phyloP scores from a whole-genome alignment of 768 basidiomycete genomes.

The Serendipita indica region DNA sequence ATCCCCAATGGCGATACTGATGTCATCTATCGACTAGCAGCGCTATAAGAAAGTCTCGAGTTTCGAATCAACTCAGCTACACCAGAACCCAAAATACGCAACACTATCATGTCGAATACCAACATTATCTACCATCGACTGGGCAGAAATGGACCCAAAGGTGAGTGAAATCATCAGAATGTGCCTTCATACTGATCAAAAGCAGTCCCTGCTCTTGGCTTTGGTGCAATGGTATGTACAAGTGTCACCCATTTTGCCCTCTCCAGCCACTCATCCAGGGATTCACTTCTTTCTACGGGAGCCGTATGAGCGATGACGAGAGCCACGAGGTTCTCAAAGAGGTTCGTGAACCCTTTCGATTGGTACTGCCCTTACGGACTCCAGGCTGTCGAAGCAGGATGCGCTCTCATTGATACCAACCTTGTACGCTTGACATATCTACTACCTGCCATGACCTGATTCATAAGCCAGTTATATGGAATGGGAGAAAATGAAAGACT shows the following conservation, averaged over 20 bases:
- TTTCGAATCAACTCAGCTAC: no score
- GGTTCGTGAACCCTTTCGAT: neutral
- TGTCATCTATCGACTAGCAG: no score
- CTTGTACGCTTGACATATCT: neutral
- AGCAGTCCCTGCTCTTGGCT: neutral
- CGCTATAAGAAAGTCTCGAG: no score
- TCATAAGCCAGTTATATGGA: neutral
- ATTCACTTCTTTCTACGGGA: neutral
- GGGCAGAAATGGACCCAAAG: neutral
- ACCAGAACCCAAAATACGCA: no score
- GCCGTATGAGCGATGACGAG: neutral
- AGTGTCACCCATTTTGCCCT: neutral
- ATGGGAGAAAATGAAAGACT: neutral
- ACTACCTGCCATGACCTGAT: neutral
- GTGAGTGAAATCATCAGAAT: no score
- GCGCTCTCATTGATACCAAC: neutral
- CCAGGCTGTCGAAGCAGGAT: neutral
- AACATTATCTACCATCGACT: neutral
- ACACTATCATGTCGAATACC: neutral
- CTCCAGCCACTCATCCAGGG: neutral
- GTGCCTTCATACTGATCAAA: no score
- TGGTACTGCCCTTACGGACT: neutral
- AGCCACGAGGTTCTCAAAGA: neutral
- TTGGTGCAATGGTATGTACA: neutral
- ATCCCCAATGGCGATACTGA: no score